phyloP scores from a whole-genome alignment of 495 filamentous ascomycete species.

The Neurospora discreta region DNA sequence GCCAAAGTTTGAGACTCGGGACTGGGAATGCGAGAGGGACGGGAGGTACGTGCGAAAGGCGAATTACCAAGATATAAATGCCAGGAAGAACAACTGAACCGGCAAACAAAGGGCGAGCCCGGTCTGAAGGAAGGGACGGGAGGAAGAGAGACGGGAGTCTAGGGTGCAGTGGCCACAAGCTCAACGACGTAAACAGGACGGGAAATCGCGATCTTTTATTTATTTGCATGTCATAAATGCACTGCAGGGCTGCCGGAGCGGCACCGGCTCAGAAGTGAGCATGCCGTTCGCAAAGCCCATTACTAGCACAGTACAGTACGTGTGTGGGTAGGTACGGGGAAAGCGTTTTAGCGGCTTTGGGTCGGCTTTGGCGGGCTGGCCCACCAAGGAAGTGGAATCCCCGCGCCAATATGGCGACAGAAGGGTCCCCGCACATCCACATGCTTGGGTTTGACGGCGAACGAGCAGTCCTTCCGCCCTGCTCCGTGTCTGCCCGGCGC shows the following conservation, averaged over 20 bases:
- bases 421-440: not conserved
- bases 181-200: not conserved
- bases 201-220: slow-evolving; percentile 16
- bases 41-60: not conserved
- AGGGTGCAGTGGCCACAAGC: not conserved
- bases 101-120: not conserved
- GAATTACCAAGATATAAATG: not conserved
- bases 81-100: not conserved
- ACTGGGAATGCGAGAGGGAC: not conserved
- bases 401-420: not conserved
- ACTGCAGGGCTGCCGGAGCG: slow-evolving; percentile 1
- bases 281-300: not conserved
- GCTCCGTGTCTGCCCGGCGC: not conserved
- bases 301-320: not conserved
- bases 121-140: not conserved
- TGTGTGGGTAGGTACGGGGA: no score
- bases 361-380: not conserved
- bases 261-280: not conserved
- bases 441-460: not conserved
- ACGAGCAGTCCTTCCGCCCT: not conserved
- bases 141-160: not conserved
- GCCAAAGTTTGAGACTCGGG: not conserved
- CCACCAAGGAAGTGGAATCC: no score
- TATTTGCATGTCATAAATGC: slow-evolving; percentile 11
- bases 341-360: not conserved